These are phyloP conservation scores for Tylopilus sp. DNA, from an alignment of 768 basidiomycete species.

Conservation along the genomic window DNA sequence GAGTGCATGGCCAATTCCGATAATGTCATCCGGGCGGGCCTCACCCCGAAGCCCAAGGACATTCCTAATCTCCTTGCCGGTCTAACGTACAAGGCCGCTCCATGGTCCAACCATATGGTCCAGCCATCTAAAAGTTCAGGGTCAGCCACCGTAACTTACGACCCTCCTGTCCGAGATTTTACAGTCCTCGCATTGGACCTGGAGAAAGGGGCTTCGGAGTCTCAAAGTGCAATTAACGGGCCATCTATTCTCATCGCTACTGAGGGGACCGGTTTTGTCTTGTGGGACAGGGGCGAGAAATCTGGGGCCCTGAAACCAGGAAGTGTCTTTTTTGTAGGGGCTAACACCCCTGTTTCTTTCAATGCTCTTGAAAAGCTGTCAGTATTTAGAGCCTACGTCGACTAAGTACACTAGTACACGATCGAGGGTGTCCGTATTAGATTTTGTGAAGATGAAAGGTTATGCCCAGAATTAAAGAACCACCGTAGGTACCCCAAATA, in stretches of 20 bases:
- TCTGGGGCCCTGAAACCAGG: constrained; percentile 52
- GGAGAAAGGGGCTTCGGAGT: constrained; percentile 40
- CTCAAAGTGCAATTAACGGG: constrained; percentile 65
- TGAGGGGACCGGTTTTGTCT: constrained; percentile 55
- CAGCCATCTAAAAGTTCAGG: constrained; percentile 48
- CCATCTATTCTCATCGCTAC: constrained; percentile 85
- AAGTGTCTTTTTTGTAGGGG: constrained; percentile 81
- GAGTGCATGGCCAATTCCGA: constrained; percentile 99
- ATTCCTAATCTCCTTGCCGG: constrained; percentile 84
- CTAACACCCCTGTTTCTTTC: constrained; percentile 57
- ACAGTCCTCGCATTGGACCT: constrained; percentile 71
- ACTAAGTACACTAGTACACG: no score
- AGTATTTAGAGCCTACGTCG: constrained; percentile 30
- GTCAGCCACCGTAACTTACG: constrained; percentile 57
- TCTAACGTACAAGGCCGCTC: constrained; percentile 79
- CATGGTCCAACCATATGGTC: constrained; percentile 68
- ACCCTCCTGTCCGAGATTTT: constrained; percentile 94
- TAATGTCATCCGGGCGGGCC: constrained; percentile 97
- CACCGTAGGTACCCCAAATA: not conserved
- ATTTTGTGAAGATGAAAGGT: not conserved
- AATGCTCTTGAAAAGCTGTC: constrained; percentile 26
- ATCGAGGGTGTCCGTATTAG: not conserved
- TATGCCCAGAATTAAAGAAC: not conserved
- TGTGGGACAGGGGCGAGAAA: constrained; percentile 42
- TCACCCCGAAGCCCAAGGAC: constrained; percentile 95